These are phyloP conservation scores for Dorcoceras hygrometricum DNA, from an alignment of 257 asterid species.

Conservation along the genomic window DNA sequence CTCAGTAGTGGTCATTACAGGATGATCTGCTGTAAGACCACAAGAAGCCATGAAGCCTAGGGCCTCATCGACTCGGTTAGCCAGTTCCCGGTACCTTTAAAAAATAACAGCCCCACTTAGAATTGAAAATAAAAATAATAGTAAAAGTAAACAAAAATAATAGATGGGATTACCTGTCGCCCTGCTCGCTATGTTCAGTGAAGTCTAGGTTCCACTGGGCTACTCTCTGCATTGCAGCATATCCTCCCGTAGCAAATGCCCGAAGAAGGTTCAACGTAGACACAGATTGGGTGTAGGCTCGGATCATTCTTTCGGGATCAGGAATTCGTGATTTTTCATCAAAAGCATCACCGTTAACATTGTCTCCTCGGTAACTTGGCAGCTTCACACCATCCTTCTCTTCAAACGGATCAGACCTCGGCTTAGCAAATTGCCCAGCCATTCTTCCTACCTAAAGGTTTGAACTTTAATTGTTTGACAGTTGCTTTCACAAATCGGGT, in stretches of 20 bases:
- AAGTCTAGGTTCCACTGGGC: conserved; percentile 65
- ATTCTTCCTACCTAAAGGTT: conserved; percentile 58
- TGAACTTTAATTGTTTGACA: not conserved
- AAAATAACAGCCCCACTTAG: not conserved
- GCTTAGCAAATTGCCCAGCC: conserved; percentile 78
- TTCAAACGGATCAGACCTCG: conserved; percentile 58
- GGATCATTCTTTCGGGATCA: conserved; percentile 58
- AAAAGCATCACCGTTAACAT: conserved; percentile 56
- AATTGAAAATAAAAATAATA: not conserved
- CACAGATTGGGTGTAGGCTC: conserved; percentile 61
- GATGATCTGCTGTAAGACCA: conserved; percentile 56
- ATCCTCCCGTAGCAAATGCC: conserved; percentile 69
- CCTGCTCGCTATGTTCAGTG: conserved; percentile 63
- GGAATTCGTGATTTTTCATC: conserved; percentile 59
- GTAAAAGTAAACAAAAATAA: not conserved
- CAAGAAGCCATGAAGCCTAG: conserved; percentile 65
- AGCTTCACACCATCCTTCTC: conserved; percentile 61
- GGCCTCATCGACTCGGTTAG: conserved; percentile 65
- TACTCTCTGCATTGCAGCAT: conserved; percentile 74
- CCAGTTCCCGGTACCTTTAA: conserved; percentile 57
- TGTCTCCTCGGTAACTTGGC: conserved; percentile 69
- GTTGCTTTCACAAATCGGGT: not conserved
- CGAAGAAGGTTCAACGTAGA: conserved; percentile 62
- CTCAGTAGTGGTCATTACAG: conserved; percentile 62
- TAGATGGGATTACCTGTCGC: conserved; percentile 45